Evolutionary conservation across 768 basidiomycete species (phyloP), one percentile per base, ranked within the genome.

Genomic region (Pleurotus cornucopiae): DNA sequence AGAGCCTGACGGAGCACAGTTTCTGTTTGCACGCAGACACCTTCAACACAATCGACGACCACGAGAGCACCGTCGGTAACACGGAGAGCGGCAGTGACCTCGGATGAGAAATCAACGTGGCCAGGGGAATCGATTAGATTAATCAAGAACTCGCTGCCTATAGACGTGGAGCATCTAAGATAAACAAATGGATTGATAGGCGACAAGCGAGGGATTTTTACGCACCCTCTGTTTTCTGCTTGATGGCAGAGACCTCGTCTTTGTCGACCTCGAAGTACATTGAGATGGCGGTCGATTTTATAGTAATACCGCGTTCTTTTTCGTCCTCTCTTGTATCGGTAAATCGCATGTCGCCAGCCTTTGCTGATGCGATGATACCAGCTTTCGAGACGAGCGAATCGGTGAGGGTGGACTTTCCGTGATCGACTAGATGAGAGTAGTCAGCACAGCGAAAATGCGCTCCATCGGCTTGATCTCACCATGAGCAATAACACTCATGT

Each of bases 101-200:
- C 97, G 52, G 97, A 98, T 34, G 97, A 99, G 82, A 99, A 99
- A 74, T 99, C 97, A 74, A 99, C 97, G 85, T 99, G 97, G 66
- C 97, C 97, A 54, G 97, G 97, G 6, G 95, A 98, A 73, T 99
- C 97, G 79, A 99, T 98, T 78, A 99, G 77, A 79, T 99, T 99
- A 82, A 99, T 98, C 83, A 99, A 84, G 84, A 99, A 99, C 73
- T 98, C 93, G 69, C 85, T 81, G 62, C 94, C 94, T 87, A 58
- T 40, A 54, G 38, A 58, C 56, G 23, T 56, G 41, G 26, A n/a
- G 54, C 38, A 18, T 34, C 30, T 40, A 34, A 40, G 46, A 49
- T 25, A 44, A 48, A 45, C 45, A 40, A 41, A 6, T 47, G 25
- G 20, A 41, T 14, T 41, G 16, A 9, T n/a, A 30, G 14, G 12